Evolutionary conservation across 306 rosid genomes (phyloP), one percentile per base, ranked within the genome.

Genomic region (Quercus suber): DNA sequence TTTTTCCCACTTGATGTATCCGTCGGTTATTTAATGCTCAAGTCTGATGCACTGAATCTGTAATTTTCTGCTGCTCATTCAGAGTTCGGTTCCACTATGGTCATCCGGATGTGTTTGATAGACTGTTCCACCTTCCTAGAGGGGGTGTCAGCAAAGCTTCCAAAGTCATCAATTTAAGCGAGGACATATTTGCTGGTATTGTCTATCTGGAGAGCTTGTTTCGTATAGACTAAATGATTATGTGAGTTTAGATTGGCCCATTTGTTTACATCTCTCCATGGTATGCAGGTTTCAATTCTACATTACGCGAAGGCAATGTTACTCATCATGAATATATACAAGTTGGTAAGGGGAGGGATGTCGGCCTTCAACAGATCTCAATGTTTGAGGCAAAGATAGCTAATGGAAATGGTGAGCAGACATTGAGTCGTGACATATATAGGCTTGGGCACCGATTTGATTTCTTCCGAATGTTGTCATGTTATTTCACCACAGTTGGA

Each of bases 121-220:
- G 99, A 78, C 88, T 95, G 51, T 95, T 95, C 84, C 99, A 95
- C 91, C 88, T 95, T 81, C 89, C 99, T 73, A 91, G 99, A 92
- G 99, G 99, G 43, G 99, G 99, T 61, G 82, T 95, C 60, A 95
- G 99, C 92, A 95, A 95, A 88, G 98, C 99, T 84, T 95, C 99
- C 51, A 86, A 86, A 89, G 92, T 91, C 78, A 83, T 92, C 89
- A 95, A 95, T 85, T 87, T 95, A 81, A 95, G 99, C 74, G 99
- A 95, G 80, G 99, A 95, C 90, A 95, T 95, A 91, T 95, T 95
- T 90, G 99, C 98, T 88, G 99, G 99, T 76, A 89, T 69, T 69
- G 52, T 73, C 45, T 14, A n/a, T 49, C 80, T 76, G 51, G 19
- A 56, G 49, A 35, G 49, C 43, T 73, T 20, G 80, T 71, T 53